phyloP scores from a whole-genome alignment of 768 basidiomycete genomes.

The Megacollybia marginata region DNA sequence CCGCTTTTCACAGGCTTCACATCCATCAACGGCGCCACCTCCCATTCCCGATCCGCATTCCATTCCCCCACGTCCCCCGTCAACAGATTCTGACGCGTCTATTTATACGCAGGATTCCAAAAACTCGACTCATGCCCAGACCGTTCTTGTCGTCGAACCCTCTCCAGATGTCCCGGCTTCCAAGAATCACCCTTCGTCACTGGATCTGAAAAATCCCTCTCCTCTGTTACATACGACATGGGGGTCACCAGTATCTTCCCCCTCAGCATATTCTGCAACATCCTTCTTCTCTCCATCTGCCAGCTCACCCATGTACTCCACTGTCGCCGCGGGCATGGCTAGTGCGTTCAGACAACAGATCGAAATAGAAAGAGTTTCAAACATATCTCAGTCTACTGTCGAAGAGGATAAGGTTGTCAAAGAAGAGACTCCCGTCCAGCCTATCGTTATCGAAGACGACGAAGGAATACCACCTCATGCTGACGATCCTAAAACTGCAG shows the following conservation, averaged over 20 bases:
- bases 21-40: conserved; percentile 2
- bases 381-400: not conserved
- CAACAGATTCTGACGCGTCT: conserved; percentile 25
- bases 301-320: not conserved
- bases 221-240: conserved; percentile 34
- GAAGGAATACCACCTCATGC: conserved; percentile 19
- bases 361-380: conserved; percentile 18
- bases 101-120: conserved; percentile 15
- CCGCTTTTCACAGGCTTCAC: conserved; percentile 13
- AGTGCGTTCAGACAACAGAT: conserved; percentile 28
- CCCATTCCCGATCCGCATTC: not conserved
- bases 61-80: conserved; percentile 12
- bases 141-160: not conserved
- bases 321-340: conserved; percentile 21
- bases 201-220: conserved; percentile 19
- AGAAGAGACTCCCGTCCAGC: not conserved
- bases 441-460: conserved; percentile 39
- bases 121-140: not conserved
- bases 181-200: conserved; percentile 21
- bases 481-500: conserved; percentile 4
- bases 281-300: conserved; percentile 1
- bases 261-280: conserved; percentile 8
- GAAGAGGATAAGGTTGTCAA: not conserved
- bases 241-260: conserved; percentile 27
- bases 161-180: too few species aligned